These are phyloP conservation scores for Xylaria sp. DNA, from an alignment of 495 filamentous ascomycete genomes.

Conservation along the genomic window DNA sequence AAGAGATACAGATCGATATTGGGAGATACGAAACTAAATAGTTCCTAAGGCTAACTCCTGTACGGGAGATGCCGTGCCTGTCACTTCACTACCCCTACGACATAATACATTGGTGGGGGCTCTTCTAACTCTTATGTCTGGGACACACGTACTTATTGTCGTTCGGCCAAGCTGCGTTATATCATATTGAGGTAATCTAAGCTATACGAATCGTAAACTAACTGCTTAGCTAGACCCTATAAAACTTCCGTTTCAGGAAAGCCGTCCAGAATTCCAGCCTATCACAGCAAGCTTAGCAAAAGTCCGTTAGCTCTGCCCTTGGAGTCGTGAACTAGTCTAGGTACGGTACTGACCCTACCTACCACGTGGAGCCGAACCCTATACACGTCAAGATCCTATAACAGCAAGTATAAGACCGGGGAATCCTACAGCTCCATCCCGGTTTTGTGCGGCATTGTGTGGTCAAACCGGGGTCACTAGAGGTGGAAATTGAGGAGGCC, in stretches of 20 bases:
- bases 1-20: neutral
- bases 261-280: neutral
- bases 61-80: neutral
- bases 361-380: slow-evolving; percentile 8
- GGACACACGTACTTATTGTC: neutral
- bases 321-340: neutral
- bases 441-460: neutral
- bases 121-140: no score
- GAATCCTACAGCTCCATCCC: neutral
- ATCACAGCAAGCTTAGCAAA: neutral
- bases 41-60: neutral
- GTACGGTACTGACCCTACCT: neutral
- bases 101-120: no score
- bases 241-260: slow-evolving; percentile 19
- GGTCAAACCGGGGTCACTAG: neutral
- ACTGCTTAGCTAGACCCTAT: neutral
- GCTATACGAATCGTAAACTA: neutral
- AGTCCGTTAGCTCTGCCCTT: neutral
- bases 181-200: neutral
- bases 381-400: neutral
- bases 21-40: neutral
- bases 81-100: neutral
- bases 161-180: neutral
- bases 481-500: slow-evolving; percentile 3
- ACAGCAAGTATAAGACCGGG: neutral